Conservation (phyloP, 1,139 yeast genomes). For the Candida pseudoviswanathii region DNA sequence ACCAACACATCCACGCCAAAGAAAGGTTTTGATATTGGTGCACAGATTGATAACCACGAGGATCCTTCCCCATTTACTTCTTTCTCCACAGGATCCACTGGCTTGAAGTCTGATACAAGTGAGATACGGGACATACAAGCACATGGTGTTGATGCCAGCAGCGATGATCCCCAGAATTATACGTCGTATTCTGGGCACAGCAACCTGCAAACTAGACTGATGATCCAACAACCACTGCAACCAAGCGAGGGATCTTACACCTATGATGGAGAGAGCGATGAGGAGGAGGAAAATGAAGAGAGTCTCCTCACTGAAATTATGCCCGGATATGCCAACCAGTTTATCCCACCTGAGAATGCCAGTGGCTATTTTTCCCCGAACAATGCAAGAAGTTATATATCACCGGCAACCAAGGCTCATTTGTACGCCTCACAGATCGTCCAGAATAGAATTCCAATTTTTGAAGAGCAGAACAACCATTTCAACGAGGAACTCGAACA, state of each 20-base stretch:
- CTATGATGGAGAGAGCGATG: constrained; percentile 24
- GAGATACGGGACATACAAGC: constrained; percentile 5
- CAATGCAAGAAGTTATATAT: neutral
- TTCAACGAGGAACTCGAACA: constrained; percentile 12
- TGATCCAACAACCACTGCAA: constrained; percentile 18
- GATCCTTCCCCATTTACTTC: constrained; percentile 38
- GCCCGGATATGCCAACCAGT: neutral
- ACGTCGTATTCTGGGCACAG: constrained; percentile 23
- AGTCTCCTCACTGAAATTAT: neutral
- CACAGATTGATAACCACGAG: constrained; percentile 16
- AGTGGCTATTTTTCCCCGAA: neutral
- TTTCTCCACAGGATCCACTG: constrained; percentile 20
- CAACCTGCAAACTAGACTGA: constrained; percentile 5
- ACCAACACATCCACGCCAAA: constrained; percentile 47
- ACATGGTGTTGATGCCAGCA: constrained; percentile 9
- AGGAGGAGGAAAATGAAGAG: neutral
- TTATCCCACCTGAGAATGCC: too few relatives aligned
- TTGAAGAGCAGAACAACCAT: constrained; percentile 15
- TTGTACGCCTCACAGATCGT: constrained; percentile 1
- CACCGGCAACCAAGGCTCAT: constrained; percentile 2
- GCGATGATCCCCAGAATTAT: constrained; percentile 21
- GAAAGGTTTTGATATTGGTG: constrained; percentile 19
- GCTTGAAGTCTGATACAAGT: constrained; percentile 23
- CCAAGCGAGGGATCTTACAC: constrained; percentile 27
- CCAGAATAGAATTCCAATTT: constrained; percentile 2